Percentiles rank a stretch among this genome's conserved stretches.
These are phyloP conservation scores for Hanseniaspora thailandica DNA, from an alignment of 805 yeast species.

Conservation along the genomic window DNA sequence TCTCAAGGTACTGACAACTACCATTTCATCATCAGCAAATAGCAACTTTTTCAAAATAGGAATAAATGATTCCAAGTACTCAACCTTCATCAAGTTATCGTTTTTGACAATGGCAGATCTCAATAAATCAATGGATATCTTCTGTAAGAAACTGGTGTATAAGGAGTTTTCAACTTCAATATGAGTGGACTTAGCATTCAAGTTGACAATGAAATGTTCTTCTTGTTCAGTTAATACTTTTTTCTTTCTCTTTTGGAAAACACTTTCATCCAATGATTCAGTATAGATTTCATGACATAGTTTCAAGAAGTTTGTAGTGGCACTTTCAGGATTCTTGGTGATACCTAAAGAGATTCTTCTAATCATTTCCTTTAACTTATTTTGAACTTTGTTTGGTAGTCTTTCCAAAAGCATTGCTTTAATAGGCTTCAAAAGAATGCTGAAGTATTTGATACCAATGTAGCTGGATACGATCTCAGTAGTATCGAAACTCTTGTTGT, in stretches of 20 bases:
- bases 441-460: conserved; percentile 47
- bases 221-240: conserved; percentile 34
- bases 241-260: conserved; percentile 18
- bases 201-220: conserved; percentile 62
- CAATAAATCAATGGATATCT: conserved; percentile 64
- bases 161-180: conserved; percentile 46
- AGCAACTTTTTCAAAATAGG: conserved; percentile 57
- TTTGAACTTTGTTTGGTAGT: conserved; percentile 55
- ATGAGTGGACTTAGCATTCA: conserved; percentile 46
- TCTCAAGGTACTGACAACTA: conserved; percentile 56
- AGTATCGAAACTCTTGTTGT: conserved; percentile 76
- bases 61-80: conserved; percentile 58
- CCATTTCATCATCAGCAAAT: conserved; percentile 59
- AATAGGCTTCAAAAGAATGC: conserved; percentile 54
- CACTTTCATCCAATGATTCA: conserved; percentile 34
- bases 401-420: conserved; percentile 51
- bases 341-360: conserved; percentile 72
- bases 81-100: conserved; percentile 44
- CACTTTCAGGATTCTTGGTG: conserved; percentile 51
- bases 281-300: conserved; percentile 63
- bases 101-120: conserved; percentile 59
- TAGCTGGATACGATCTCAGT: conserved; percentile 65
- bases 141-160: conserved; percentile 52
- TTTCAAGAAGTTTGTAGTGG: conserved; percentile 47
- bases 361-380: conserved; percentile 65